These are phyloP conservation scores for Candida chilensis DNA, from an alignment of 805 yeast genomes.

Conservation along the genomic window DNA sequence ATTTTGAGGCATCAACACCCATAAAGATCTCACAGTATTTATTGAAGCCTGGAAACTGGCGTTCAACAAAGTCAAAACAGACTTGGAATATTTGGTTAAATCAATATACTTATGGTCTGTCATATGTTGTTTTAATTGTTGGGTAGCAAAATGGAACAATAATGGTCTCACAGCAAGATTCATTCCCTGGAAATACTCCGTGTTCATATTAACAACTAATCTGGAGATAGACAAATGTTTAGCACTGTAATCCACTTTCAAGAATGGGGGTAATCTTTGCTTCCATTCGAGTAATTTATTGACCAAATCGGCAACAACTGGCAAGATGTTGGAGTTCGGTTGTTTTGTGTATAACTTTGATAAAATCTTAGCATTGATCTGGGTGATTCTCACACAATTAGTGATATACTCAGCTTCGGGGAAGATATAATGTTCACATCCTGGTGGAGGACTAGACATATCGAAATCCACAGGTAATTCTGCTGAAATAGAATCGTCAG, in stretches of 20 bases:
- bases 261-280: constrained; percentile 50
- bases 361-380: constrained; percentile 66
- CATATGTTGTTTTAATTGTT: constrained; percentile 45
- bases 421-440: constrained; percentile 58
- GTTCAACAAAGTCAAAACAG: constrained; percentile 59
- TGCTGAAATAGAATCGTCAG: constrained; percentile 76
- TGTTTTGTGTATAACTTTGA: constrained; percentile 66
- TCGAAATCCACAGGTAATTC: constrained; percentile 69
- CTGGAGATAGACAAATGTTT: constrained; percentile 52
- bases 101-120: constrained; percentile 47
- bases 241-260: constrained; percentile 51
- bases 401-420: constrained; percentile 73
- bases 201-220: constrained; percentile 64
- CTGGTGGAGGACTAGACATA: constrained; percentile 50
- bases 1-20: constrained; percentile 68
- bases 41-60: constrained; percentile 78
- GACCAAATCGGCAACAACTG: constrained; percentile 63
- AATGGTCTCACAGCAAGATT: constrained; percentile 73
- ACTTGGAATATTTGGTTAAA: constrained; percentile 56
- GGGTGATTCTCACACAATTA: constrained; percentile 71
- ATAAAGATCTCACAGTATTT: constrained; percentile 61
- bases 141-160: constrained; percentile 65
- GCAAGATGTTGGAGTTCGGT: constrained; percentile 68
- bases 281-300: constrained; percentile 63
- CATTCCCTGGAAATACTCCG: constrained; percentile 78